A percentile compares a stretch with the other conserved stretches of the same genome.
phyloP scores from a whole-genome alignment of 2,329 filamentous ascomycete species.

The Monilinia aucupariae region DNA sequence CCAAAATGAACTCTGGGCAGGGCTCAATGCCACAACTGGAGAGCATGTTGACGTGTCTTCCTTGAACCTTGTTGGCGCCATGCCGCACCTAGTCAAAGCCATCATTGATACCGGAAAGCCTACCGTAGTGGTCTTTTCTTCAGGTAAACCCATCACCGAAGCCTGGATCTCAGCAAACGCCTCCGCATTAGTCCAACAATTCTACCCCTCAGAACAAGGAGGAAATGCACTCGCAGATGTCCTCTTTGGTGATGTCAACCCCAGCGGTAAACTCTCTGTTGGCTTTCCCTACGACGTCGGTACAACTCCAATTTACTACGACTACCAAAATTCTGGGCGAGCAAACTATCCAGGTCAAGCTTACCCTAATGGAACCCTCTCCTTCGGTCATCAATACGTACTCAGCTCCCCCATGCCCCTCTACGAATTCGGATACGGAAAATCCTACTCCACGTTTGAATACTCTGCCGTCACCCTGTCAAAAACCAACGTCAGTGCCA shows the following conservation, averaged over 20 bases:
- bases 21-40: slow-evolving; percentile 67
- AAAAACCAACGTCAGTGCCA: slow-evolving; percentile 33
- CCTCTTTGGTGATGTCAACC: slow-evolving; percentile 71
- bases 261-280: slow-evolving; percentile 63
- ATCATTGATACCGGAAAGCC: slow-evolving; percentile 65
- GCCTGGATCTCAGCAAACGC: slow-evolving; percentile 64
- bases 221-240: slow-evolving; percentile 76
- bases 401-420: slow-evolving; percentile 71
- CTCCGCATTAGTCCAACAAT: slow-evolving; percentile 64
- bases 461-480: slow-evolving; percentile 46
- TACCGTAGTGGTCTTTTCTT: slow-evolving; percentile 77
- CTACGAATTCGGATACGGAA: slow-evolving; percentile 81
- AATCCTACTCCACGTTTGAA: slow-evolving; percentile 61
- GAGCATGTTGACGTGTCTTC: slow-evolving; percentile 64
- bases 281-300: slow-evolving; percentile 64
- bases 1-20: slow-evolving; percentile 64
- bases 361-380: slow-evolving; percentile 67
- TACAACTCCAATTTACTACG: slow-evolving; percentile 64
- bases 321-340: slow-evolving; percentile 69
- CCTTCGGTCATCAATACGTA: slow-evolving; percentile 83
- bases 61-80: slow-evolving; percentile 64
- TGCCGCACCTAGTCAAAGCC: slow-evolving; percentile 59
- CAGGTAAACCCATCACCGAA: slow-evolving; percentile 71
- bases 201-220: slow-evolving; percentile 74
- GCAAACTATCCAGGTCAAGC: slow-evolving; percentile 67